phyloP scores from a whole-genome alignment of 257 asterid genomes.

The Solanum commersonii region DNA sequence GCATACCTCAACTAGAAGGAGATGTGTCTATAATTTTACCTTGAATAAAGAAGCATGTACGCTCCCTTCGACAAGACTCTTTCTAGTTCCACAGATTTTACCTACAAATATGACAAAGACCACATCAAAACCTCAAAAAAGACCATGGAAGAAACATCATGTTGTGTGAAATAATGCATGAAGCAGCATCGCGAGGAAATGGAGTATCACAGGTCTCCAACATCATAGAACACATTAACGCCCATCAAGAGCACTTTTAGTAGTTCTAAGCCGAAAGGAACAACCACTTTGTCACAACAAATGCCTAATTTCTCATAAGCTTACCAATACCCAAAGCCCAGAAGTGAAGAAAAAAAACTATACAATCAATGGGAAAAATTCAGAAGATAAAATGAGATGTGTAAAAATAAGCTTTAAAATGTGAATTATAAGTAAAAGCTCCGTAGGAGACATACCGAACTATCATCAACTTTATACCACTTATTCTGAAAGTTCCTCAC shows the following conservation, averaged over 20 bases:
- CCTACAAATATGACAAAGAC: conserved; percentile 57
- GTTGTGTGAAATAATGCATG: not conserved
- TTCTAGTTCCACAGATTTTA: conserved; percentile 46
- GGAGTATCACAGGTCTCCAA: not conserved
- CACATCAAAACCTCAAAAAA: not conserved
- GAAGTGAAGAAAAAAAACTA: not conserved
- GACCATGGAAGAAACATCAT: not conserved
- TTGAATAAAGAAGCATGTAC: conserved; percentile 80
- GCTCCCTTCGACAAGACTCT: conserved; percentile 56
- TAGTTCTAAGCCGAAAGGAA: not conserved
- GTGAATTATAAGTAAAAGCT: not conserved
- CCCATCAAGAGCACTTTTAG: not conserved
- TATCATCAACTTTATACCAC: conserved; percentile 79
- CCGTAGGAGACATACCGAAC: conserved; percentile 29
- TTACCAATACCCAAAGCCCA: not conserved
- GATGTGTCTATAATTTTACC: conserved; percentile 24
- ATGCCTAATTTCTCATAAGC: not conserved
- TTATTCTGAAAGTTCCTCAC: conserved; percentile 51
- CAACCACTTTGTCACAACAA: not conserved
- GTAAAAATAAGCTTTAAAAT: not conserved
- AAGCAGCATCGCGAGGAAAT: not conserved
- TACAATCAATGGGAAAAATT: not conserved
- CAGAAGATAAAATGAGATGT: not conserved
- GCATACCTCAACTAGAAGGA: not conserved
- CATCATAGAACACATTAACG: not conserved